Conservation (phyloP, 176 grass and related monocot species). For the Carex scoparia region DNA sequence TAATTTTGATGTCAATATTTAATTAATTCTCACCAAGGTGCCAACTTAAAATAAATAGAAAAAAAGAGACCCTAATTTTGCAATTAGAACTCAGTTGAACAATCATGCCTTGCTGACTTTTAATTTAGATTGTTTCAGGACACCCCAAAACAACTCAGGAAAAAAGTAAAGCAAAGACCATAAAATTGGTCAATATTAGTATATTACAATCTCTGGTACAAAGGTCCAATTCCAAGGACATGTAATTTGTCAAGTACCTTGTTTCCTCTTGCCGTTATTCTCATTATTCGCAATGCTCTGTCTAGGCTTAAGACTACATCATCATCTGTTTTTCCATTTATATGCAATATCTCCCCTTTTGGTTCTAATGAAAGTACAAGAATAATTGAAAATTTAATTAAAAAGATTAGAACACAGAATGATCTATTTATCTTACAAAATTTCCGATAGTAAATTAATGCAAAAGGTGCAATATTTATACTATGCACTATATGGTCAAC, state of each 20-base stretch:
- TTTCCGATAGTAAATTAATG: not conserved
- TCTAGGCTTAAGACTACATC: conserved; percentile 65
- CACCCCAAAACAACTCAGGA: not conserved
- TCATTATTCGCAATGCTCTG: conserved; percentile 50
- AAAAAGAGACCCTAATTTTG: no score
- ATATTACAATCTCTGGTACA: not conserved
- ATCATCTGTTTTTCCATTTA: conserved; percentile 75
- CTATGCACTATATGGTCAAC: not conserved
- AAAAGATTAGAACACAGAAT: not conserved
- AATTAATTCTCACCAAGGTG: no score
- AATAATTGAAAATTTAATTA: conserved; percentile 14
- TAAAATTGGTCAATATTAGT: not conserved
- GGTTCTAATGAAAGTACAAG: conserved; percentile 46
- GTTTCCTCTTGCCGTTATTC: conserved; percentile 37
- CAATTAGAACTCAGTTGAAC: no score
- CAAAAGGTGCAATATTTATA: not conserved
- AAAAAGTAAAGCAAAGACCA: not conserved
- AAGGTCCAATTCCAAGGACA: not conserved
- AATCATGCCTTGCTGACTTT: not conserved
- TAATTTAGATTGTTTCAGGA: not conserved
- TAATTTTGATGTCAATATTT: no score
- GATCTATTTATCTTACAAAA: not conserved
- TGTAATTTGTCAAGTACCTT: conserved; percentile 38
- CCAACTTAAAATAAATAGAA: no score
- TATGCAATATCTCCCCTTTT: conserved; percentile 61